Evolutionary conservation across 2,329 filamentous ascomycete species (phyloP).

Genomic region (Lomentospora prolificans): DNA sequence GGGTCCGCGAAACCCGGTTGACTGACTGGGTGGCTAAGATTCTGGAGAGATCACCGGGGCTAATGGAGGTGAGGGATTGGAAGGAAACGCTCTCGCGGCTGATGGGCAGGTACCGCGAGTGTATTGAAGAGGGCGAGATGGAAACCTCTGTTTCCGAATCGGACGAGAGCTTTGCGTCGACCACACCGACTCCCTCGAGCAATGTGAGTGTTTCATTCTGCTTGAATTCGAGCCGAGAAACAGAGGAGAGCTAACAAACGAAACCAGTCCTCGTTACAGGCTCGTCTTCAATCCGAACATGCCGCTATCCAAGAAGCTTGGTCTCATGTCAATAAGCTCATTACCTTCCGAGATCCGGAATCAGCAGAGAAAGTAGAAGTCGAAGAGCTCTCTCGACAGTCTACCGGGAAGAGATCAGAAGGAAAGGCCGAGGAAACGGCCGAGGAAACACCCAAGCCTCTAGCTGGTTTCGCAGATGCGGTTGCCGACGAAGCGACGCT

Average conservation of each 20-base stretch:
- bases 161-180: not conserved
- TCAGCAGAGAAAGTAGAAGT: slow-evolving; percentile 2
- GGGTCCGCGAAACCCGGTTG: slow-evolving; percentile 15
- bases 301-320: not conserved
- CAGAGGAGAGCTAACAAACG: not conserved
- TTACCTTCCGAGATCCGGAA: slow-evolving; percentile 13
- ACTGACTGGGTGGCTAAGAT: slow-evolving; percentile 22
- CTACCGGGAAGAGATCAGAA: not conserved
- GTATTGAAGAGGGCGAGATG: not conserved
- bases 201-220: not conserved
- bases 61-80: slow-evolving; percentile 23
- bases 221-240: not conserved
- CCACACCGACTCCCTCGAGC: no score
- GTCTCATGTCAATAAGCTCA: slow-evolving; percentile 1
- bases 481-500: slow-evolving; percentile 37
- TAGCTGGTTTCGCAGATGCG: slow-evolving; percentile 30
- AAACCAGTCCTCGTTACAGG: not conserved
- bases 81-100: slow-evolving; percentile 14
- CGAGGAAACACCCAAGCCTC: slow-evolving; percentile 10
- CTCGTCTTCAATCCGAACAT: not conserved
- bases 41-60: slow-evolving; percentile 15
- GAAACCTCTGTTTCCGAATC: not conserved
- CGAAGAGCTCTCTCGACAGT: slow-evolving; percentile 12
- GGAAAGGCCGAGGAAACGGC: not conserved
- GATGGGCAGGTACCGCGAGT: not conserved